Evolutionary conservation across 1,284 basidiomycete genomes (phyloP).

Genomic region (Thecaphora thlaspeos): DNA sequence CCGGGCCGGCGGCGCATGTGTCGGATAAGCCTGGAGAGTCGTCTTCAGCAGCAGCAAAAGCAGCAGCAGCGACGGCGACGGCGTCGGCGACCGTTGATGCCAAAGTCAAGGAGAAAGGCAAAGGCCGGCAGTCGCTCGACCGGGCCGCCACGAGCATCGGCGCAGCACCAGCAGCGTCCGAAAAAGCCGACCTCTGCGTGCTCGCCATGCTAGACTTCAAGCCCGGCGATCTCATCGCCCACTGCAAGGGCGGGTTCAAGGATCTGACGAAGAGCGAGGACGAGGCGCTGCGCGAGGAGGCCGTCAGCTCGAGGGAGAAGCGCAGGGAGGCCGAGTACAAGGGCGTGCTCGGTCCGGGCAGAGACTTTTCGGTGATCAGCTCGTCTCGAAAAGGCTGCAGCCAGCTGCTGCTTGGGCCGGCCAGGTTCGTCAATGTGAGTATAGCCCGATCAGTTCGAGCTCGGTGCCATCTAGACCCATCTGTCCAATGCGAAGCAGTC

Average conservation of each 20-base stretch:
- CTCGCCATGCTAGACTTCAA: constrained; percentile 74
- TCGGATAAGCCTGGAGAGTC: background rate
- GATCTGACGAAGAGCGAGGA: constrained; percentile 58
- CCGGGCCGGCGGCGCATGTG: background rate
- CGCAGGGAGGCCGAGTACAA: constrained; percentile 54
- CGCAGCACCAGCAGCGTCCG: constrained; percentile 54
- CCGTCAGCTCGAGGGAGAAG: constrained; percentile 62
- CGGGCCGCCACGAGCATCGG: constrained; percentile 30
- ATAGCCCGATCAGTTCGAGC: constrained; percentile 26
- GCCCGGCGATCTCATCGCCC: constrained; percentile 71
- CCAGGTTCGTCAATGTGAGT: constrained; percentile 88
- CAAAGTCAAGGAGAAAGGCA: constrained; percentile 17
- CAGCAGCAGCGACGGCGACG: constrained; percentile 1
- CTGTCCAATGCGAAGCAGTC: too few relatives aligned
- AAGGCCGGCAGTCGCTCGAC: constrained; percentile 30
- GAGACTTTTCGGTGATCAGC: constrained; percentile 88
- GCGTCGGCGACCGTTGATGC: constrained; percentile 21
- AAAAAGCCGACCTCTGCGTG: constrained; percentile 85
- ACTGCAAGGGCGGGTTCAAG: constrained; percentile 65
- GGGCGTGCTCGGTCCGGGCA: constrained; percentile 65
- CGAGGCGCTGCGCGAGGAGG: constrained; percentile 66
- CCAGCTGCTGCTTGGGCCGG: constrained; percentile 85
- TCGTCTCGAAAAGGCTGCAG: constrained; percentile 86
- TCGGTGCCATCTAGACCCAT: too few relatives aligned
- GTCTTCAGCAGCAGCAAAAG: background rate